Evolutionary conservation across 2,329 filamentous ascomycete genomes (phyloP).

Genomic region (Penicillium psychrosexuale): DNA sequence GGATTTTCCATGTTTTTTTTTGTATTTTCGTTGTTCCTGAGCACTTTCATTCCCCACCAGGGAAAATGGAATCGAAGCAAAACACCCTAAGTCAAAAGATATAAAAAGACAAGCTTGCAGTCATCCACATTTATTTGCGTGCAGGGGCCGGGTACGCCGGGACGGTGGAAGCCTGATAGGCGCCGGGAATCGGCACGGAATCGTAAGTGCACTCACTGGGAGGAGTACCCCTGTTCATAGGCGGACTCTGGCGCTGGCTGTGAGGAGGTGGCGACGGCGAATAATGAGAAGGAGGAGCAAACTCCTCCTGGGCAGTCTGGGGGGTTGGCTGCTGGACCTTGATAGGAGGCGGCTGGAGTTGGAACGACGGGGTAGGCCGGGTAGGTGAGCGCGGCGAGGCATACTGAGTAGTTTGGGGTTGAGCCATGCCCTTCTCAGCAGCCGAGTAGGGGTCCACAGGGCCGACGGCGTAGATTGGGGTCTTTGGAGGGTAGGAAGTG

Average conservation of each 20-base stretch:
- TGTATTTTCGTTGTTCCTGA: conserved; percentile 2
- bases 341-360: conserved; percentile 78
- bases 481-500: conserved; percentile 60
- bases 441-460: conserved; percentile 45
- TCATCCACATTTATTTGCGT: conserved; percentile 17
- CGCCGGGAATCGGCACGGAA: conserved; percentile 81
- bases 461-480: conserved; percentile 41
- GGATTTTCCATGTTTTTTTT: conserved; percentile 5
- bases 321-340: conserved; percentile 77
- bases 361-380: conserved; percentile 62
- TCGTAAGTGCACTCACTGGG: conserved; percentile 82
- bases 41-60: not conserved
- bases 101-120: not conserved
- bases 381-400: conserved; percentile 64
- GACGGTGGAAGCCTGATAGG: conserved; percentile 60
- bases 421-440: conserved; percentile 50
- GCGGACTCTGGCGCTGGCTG: conserved; percentile 33
- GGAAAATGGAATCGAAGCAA: not conserved
- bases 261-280: conserved; percentile 22
- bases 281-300: conserved; percentile 45
- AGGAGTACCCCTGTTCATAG: conserved; percentile 66
- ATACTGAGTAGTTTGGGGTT: conserved; percentile 50
- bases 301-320: conserved; percentile 61
- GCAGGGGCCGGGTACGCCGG: conserved; percentile 38
- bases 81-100: not conserved